These are phyloP conservation scores for Penicillium alfredii DNA, from an alignment of 495 filamentous ascomycete species.

Conservation along the genomic window DNA sequence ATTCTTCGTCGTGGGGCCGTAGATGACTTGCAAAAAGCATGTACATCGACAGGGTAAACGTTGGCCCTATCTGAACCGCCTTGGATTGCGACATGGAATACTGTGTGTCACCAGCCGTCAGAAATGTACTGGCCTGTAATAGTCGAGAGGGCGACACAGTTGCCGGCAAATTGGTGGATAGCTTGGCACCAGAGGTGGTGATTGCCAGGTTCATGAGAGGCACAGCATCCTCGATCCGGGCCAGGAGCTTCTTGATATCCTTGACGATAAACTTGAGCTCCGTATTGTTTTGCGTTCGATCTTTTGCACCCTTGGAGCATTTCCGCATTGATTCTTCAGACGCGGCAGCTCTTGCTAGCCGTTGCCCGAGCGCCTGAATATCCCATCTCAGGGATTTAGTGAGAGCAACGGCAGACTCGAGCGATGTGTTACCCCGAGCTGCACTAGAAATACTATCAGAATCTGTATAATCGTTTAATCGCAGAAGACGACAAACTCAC, in stretches of 20 bases:
- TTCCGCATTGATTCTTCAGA: slow-evolving; percentile 56
- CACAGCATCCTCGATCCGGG: slow-evolving; percentile 84
- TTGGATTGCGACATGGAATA: slow-evolving; percentile 59
- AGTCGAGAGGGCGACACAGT: slow-evolving; percentile 88
- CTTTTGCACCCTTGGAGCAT: slow-evolving; percentile 43
- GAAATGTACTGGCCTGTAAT: slow-evolving; percentile 87
- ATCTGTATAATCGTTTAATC: background rate
- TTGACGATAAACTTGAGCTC: slow-evolving; percentile 65
- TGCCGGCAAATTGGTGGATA: slow-evolving; percentile 70
- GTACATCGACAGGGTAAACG: slow-evolving; percentile 85
- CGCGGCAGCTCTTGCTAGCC: slow-evolving; percentile 62
- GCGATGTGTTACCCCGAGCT: slow-evolving; percentile 87
- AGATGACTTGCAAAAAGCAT: slow-evolving; percentile 91
- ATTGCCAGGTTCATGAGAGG: slow-evolving; percentile 93
- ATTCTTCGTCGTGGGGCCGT: slow-evolving; percentile 56
- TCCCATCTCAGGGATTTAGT: slow-evolving; percentile 84
- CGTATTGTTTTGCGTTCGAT: slow-evolving; percentile 42
- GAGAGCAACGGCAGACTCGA: slow-evolving; percentile 81
- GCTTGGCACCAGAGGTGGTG: slow-evolving; percentile 83
- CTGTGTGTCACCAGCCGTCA: slow-evolving; percentile 81
- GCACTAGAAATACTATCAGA: slow-evolving; percentile 46
- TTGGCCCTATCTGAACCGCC: slow-evolving; percentile 80
- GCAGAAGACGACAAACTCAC: slow-evolving; percentile 37
- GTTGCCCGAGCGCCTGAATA: slow-evolving; percentile 76
- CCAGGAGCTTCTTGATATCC: slow-evolving; percentile 71